Percentiles rank a stretch among this genome's conserved stretches.
phyloP scores from a whole-genome alignment of 2,329 filamentous ascomycete genomes.

The Colletotrichum sp. region DNA sequence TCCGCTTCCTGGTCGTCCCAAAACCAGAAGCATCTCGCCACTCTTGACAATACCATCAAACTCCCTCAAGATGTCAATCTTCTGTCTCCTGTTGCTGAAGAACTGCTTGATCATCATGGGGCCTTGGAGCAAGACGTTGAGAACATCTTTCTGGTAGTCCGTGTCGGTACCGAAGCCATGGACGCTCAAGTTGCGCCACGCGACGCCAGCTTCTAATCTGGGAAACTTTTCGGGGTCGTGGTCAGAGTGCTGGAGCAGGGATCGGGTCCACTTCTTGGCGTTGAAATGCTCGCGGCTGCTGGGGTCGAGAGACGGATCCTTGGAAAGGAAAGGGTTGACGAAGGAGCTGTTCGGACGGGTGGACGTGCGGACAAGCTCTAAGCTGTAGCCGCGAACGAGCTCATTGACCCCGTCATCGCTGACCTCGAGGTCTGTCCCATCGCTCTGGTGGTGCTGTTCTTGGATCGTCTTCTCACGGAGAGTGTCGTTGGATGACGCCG shows the following conservation, averaged over 20 bases:
- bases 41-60: constrained; percentile 58
- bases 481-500: background rate
- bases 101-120: constrained; percentile 24
- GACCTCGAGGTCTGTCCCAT: background rate
- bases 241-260: constrained; percentile 44
- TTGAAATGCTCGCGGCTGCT: constrained; percentile 46
- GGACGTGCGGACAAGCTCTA: constrained; percentile 18
- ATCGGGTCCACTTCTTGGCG: constrained; percentile 49
- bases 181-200: constrained; percentile 42
- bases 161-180: constrained; percentile 39
- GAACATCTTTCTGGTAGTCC: constrained; percentile 39
- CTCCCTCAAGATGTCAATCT: constrained; percentile 54
- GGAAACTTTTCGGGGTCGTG: constrained; percentile 39
- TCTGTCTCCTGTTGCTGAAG: constrained; percentile 28
- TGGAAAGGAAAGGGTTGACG: constrained; percentile 30
- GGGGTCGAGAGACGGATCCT: constrained; percentile 45
- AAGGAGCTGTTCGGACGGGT: constrained; percentile 5
- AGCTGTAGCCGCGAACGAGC: constrained; percentile 17
- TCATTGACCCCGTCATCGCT: background rate
- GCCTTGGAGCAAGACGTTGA: constrained; percentile 30
- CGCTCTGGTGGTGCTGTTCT: background rate
- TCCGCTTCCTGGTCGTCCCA: constrained; percentile 60
- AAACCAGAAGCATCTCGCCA: constrained; percentile 40
- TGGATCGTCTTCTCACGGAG: background rate
- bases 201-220: constrained; percentile 40